Percentiles rank a stretch among this genome's conserved stretches.
phyloP scores from a whole-genome alignment of 192 early-diverging fungal species.

The Allomyces macrogynus region DNA sequence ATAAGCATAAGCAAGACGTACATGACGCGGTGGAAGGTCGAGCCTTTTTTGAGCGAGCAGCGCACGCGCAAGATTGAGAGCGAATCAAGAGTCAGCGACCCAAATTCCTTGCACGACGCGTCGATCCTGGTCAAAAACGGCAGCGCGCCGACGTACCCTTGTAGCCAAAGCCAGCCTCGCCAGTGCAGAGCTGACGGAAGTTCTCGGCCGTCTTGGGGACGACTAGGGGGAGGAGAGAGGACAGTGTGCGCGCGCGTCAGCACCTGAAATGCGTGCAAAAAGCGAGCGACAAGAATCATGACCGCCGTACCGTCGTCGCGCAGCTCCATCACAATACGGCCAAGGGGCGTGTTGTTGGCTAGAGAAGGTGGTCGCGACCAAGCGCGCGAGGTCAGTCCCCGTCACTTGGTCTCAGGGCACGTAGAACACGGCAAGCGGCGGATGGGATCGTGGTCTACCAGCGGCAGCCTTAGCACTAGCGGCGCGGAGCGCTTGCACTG shows the following conservation, averaged over 20 bases:
- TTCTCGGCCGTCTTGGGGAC: conserved; percentile 63
- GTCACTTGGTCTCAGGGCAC: not conserved
- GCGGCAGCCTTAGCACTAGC: too few relatives aligned
- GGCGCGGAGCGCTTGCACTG: not conserved
- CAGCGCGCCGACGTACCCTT: conserved; percentile 7
- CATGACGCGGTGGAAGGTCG: conserved; percentile 69
- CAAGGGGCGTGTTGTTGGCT: conserved; percentile 12
- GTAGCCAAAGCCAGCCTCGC: conserved; percentile 77
- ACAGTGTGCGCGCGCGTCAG: too few relatives aligned
- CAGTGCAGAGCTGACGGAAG: conserved; percentile 94
- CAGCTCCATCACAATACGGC: conserved; percentile 35
- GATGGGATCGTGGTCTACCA: too few relatives aligned
- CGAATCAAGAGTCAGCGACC: not conserved
- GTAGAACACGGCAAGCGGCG: too few relatives aligned
- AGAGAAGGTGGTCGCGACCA: not conserved
- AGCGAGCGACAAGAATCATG: too few relatives aligned
- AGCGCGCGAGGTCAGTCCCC: too few relatives aligned
- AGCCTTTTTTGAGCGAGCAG: conserved; percentile 8
- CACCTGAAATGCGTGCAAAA: too few relatives aligned
- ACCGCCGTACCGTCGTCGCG: not conserved
- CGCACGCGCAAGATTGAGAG: not conserved
- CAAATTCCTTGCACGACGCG: too few relatives aligned
- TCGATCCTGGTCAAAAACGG: too few relatives aligned
- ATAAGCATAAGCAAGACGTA: conserved; percentile 21
- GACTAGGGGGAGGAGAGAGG: not conserved